phyloP scores from a whole-genome alignment of 1,284 basidiomycete species.

The Ustilago bromivora region DNA sequence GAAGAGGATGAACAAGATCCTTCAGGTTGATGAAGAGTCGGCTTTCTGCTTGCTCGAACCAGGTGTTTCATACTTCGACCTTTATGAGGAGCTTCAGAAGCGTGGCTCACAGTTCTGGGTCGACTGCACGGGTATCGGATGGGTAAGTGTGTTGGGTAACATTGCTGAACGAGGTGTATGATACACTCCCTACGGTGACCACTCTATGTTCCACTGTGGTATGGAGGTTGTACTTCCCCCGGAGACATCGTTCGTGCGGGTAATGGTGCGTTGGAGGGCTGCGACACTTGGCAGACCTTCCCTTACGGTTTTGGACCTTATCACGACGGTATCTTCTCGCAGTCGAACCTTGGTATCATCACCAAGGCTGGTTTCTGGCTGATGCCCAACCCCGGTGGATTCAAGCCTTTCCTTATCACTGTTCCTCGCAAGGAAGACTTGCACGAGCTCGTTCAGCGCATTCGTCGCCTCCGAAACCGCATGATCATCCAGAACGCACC shows the following conservation, averaged over 20 bases:
- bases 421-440: constrained; percentile 48
- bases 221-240: constrained; percentile 56
- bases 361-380: constrained; percentile 58
- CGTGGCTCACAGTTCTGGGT: constrained; percentile 53
- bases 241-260: constrained; percentile 57
- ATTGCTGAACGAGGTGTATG: constrained; percentile 49
- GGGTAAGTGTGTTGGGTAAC: constrained; percentile 55
- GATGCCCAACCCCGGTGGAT: constrained; percentile 54
- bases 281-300: constrained; percentile 51
- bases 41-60: constrained; percentile 53
- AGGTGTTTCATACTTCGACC: constrained; percentile 56
- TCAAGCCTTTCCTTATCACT: constrained; percentile 55
- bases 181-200: constrained; percentile 43
- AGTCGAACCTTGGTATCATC: constrained; percentile 34
- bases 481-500: constrained; percentile 53
- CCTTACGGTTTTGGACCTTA: constrained; percentile 52
- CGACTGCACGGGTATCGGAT: constrained; percentile 45
- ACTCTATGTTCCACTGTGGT: constrained; percentile 50
- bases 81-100: constrained; percentile 56
- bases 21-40: constrained; percentile 51
- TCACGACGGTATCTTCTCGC: constrained; percentile 60
- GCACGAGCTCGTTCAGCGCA: constrained; percentile 28
- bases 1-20: constrained; percentile 55
- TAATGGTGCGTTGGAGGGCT: constrained; percentile 48
- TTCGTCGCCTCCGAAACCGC: constrained; percentile 42